A percentile compares a stretch with the other conserved stretches of the same genome.
These are phyloP conservation scores for Betula pendula DNA, from an alignment of 306 rosid genomes.

Conservation along the genomic window DNA sequence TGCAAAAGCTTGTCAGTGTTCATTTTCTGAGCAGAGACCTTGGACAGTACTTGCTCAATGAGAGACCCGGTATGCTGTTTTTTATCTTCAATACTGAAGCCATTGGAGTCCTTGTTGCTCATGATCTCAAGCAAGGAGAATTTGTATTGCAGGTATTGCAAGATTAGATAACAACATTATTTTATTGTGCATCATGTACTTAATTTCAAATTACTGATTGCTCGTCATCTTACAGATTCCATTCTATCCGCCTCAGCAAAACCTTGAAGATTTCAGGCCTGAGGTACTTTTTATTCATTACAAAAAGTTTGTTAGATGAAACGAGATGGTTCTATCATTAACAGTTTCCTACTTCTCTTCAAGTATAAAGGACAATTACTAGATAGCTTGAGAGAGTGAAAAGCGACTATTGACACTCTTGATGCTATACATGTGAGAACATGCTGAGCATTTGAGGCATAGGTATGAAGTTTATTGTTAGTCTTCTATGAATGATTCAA, in stretches of 20 bases:
- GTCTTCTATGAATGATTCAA: slow-evolving; percentile 29
- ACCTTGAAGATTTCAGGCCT: slow-evolving; percentile 63
- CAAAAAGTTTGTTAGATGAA: not conserved
- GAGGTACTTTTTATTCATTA: slow-evolving; percentile 54
- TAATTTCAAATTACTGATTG: slow-evolving; percentile 22
- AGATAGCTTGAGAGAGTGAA: slow-evolving; percentile 7
- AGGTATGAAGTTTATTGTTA: slow-evolving; percentile 5
- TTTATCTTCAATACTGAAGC: slow-evolving; percentile 87
- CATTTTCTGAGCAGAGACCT: slow-evolving; percentile 85
- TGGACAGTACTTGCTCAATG: slow-evolving; percentile 79
- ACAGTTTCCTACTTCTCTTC: not conserved
- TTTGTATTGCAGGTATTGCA: slow-evolving; percentile 86
- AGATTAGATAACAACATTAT: slow-evolving; percentile 22
- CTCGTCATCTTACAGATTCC: slow-evolving; percentile 65
- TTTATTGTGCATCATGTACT: slow-evolving; percentile 26
- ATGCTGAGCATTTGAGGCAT: not conserved
- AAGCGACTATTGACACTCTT: not conserved
- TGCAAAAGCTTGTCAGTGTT: slow-evolving; percentile 88
- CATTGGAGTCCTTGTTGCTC: slow-evolving; percentile 95
- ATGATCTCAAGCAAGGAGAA: slow-evolving; percentile 93
- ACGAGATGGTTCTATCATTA: not conserved
- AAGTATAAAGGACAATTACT: not conserved
- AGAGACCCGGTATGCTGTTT: slow-evolving; percentile 94
- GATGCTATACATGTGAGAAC: slow-evolving; percentile 17
- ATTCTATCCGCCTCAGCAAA: slow-evolving; percentile 95